Evolutionary conservation across 2,329 filamentous ascomycete species (phyloP), one percentile per base, ranked within the genome.

Genomic region (Fusarium tuaranense): DNA sequence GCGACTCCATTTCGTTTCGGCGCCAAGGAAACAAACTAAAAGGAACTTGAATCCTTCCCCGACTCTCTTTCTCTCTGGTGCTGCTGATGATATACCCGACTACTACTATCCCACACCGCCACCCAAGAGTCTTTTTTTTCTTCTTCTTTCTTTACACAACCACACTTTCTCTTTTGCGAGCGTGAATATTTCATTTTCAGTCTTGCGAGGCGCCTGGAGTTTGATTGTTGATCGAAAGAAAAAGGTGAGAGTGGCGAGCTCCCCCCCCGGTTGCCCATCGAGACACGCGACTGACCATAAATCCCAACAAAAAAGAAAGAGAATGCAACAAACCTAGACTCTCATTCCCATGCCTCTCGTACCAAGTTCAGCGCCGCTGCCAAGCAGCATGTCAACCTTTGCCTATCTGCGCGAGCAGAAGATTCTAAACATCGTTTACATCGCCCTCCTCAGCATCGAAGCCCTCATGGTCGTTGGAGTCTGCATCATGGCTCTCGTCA

Each of bases 351-450:
- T 76, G 73, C 70, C 73, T 76, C 73, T 75, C 71, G 73, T 74
- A 63, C 73, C 73, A 48, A 74, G 64, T 60, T 66, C 73, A 53
- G 63, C 70, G 10, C 41, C 73, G 36, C 73, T 76, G 67, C 67
- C 70, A 18, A 58, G 65, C 73, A 74, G 70, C 44, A 76, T 76
- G 73, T 63, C 63, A 14, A 71, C 73, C 7, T 65, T 77, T 67
- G 69, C 76, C 48, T 72, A 79, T 79, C 70, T 74, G 78, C 74
- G 67, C 66, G 71, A 77, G 79, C 59, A 81, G 74, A 70, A 78
- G 61, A 81, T 87, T 38, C 79, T 87, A 57, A 87, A 88, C 80
- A 80, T 82, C 38, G 76, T 88, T 58, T 88, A 86, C 85, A 82
- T 88, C 58, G 83, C 84, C 46, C 82, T 88, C n/a, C 78, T 88